Conservation (phyloP, 768 basidiomycete species). For the Imleria badia region DNA sequence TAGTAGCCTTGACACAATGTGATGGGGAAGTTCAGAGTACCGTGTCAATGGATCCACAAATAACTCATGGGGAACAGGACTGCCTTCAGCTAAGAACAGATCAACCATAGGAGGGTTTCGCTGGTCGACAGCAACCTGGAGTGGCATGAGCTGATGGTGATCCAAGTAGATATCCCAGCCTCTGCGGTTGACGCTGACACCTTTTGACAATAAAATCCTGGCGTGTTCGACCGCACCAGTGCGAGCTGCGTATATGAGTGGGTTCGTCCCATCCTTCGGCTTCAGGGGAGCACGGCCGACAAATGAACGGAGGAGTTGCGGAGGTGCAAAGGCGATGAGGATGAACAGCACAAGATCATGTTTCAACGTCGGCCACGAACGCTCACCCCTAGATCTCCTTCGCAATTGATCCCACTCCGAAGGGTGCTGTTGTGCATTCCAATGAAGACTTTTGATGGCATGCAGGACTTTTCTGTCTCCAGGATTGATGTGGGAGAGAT, state of each 20-base stretch:
- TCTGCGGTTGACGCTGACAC: background rate
- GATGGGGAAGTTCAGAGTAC: too few species aligned
- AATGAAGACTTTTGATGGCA: background rate
- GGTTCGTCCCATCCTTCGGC: slow-evolving; percentile 3
- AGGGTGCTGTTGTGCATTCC: background rate
- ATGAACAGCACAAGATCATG: background rate
- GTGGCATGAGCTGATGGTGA: background rate
- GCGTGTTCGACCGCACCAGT: background rate
- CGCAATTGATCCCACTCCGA: background rate
- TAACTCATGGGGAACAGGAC: background rate
- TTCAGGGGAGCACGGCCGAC: background rate
- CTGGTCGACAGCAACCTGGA: background rate
- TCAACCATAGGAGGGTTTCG: background rate
- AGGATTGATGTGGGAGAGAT: background rate
- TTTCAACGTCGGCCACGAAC: background rate
- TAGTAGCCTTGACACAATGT: too few species aligned
- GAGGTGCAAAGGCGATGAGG: background rate
- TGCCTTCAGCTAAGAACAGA: background rate
- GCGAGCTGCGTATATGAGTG: background rate
- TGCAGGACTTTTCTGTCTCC: background rate
- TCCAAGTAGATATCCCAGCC: background rate
- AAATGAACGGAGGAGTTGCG: background rate
- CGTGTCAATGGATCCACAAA: background rate
- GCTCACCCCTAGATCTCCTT: too few species aligned
- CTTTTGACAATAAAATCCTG: background rate